Conservation (phyloP, 2,329 filamentous ascomycete species). For the Trichoderma brevicompactum region DNA sequence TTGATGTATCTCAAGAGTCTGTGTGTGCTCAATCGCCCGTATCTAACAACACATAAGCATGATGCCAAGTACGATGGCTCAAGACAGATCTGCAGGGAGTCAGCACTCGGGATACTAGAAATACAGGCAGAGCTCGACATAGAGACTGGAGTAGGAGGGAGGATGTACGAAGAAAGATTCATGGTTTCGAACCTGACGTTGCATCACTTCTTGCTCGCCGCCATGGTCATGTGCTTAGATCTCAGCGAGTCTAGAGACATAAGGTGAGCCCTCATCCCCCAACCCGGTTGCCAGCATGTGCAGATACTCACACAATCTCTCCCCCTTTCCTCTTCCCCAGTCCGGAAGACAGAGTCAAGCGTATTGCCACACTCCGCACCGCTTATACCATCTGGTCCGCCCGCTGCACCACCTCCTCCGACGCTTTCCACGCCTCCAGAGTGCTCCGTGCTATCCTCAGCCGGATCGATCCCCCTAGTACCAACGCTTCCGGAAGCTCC, state of each 20-base stretch:
- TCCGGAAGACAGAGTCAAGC: conserved; percentile 41
- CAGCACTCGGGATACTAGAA: conserved; percentile 50
- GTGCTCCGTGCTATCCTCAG: conserved; percentile 50
- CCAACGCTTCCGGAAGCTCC: conserved; percentile 5
- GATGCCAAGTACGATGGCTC: conserved; percentile 47
- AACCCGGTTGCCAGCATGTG: background rate
- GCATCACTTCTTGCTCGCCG: conserved; percentile 62
- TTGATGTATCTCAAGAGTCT: conserved; percentile 54
- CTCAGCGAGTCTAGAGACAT: conserved; percentile 47
- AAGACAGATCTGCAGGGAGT: conserved; percentile 47
- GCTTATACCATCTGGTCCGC: conserved; percentile 51
- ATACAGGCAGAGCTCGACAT: conserved; percentile 54
- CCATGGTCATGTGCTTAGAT: conserved; percentile 63
- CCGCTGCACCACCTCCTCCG: conserved; percentile 44
- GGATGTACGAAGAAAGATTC: conserved; percentile 56
- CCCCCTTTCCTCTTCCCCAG: background rate
- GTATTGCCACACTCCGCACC: conserved; percentile 44
- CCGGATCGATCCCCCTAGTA: conserved; percentile 38
- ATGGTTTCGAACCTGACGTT: conserved; percentile 58
- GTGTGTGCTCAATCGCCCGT: conserved; percentile 56
- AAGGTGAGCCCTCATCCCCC: conserved; percentile 37
- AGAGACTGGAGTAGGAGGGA: conserved; percentile 53
- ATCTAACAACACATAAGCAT: conserved; percentile 47
- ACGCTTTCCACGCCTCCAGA: conserved; percentile 49
- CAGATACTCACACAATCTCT: background rate